Percentiles rank a stretch among this genome's conserved stretches.
phyloP scores from a whole-genome alignment of 75 land plant genomes.

The Selaginella tamariscina region DNA sequence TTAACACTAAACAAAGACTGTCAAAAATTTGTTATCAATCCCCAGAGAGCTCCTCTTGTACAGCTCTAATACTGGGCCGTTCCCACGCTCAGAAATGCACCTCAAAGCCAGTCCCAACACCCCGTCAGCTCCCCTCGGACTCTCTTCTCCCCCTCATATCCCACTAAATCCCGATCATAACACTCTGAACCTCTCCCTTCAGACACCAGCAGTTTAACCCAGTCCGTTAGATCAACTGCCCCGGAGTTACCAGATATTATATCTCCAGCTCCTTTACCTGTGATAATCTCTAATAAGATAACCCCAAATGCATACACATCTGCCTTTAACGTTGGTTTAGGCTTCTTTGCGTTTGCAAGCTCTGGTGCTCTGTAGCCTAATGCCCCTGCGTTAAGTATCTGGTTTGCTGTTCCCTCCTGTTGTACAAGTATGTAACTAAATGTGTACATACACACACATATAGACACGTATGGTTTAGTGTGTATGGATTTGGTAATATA shows the following conservation, averaged over 20 bases:
- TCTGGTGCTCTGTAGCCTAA: conserved; percentile 96
- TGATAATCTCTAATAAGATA: conserved; percentile 73
- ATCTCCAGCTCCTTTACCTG: conserved; percentile 78
- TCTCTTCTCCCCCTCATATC: conserved; percentile 29
- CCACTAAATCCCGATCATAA: conserved; percentile 43
- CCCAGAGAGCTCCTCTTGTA: too few relatives aligned
- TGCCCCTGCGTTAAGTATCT: conserved; percentile 79
- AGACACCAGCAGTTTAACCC: conserved; percentile 61
- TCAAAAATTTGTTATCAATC: too few relatives aligned
- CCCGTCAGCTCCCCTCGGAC: conserved; percentile 62
- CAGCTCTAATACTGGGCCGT: not conserved
- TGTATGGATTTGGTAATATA: too few relatives aligned
- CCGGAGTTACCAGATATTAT: conserved; percentile 68
- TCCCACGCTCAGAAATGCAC: conserved; percentile 32
- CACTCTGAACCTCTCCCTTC: conserved; percentile 71
- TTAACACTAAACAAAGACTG: too few relatives aligned
- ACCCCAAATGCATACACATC: conserved; percentile 97
- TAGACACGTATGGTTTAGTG: too few relatives aligned
- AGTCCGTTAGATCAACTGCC: conserved; percentile 78
- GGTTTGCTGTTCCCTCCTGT: conserved; percentile 57
- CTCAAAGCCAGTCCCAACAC: conserved; percentile 60
- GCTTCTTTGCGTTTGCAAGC: conserved; percentile 59
- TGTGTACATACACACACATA: too few relatives aligned
- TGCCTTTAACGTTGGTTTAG: conserved; percentile 61
- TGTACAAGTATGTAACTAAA: not conserved